phyloP scores from a whole-genome alignment of 2,329 filamentous ascomycete species.

The Alternaria sp. region DNA sequence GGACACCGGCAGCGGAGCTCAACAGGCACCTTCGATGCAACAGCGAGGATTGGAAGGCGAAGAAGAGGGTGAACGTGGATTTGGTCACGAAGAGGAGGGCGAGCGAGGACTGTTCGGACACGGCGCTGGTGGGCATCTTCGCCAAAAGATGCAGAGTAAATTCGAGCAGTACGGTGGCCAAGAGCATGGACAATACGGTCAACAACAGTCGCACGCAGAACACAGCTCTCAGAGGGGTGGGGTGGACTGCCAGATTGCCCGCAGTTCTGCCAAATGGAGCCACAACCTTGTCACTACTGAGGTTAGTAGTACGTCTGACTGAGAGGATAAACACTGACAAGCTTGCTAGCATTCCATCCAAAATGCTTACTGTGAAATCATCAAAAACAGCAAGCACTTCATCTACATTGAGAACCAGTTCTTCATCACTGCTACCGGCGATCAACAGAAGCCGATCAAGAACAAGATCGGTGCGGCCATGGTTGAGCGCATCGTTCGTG shows the following conservation, averaged over 20 bases:
- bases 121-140: slow-evolving; percentile 28
- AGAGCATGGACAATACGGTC: slow-evolving; percentile 13
- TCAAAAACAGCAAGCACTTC: slow-evolving; percentile 72
- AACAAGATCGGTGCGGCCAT: slow-evolving; percentile 83
- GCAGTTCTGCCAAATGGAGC: slow-evolving; percentile 62
- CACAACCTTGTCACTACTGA: slow-evolving; percentile 63
- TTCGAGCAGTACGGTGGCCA: slow-evolving; percentile 36
- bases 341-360: slow-evolving; percentile 72
- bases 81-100: slow-evolving; percentile 39
- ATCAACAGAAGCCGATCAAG: slow-evolving; percentile 72
- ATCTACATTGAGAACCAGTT: slow-evolving; percentile 87
- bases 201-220: slow-evolving; percentile 38
- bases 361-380: slow-evolving; percentile 80
- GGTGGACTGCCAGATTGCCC: slow-evolving; percentile 46
- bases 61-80: slow-evolving; percentile 46
- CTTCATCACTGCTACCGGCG: slow-evolving; percentile 82
- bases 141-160: slow-evolving; percentile 36
- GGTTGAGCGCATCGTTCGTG: slow-evolving; percentile 76
- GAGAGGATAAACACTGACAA: too few relatives aligned
- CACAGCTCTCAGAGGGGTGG: slow-evolving; percentile 39
- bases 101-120: slow-evolving; percentile 44
- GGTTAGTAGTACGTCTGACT: slow-evolving; percentile 34
- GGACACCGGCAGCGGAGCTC: slow-evolving; percentile 38
- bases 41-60: slow-evolving; percentile 43
- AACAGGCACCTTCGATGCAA: slow-evolving; percentile 47